phyloP scores from a whole-genome alignment of 2,329 filamentous ascomycete genomes.

The Akanthomyces muscarius region DNA sequence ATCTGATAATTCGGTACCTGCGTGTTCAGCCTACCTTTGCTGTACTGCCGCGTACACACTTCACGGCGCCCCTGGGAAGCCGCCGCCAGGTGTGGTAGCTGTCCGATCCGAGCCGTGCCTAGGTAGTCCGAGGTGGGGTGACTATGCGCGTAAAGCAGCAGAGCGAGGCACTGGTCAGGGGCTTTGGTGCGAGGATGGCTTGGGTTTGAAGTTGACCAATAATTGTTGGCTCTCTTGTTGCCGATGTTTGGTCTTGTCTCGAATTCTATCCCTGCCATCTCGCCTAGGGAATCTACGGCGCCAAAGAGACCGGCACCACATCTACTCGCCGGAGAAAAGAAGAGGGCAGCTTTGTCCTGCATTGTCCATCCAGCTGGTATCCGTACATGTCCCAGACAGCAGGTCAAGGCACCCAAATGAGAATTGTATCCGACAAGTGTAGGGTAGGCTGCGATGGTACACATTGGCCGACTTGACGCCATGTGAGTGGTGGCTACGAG shows the following conservation, averaged over 20 bases:
- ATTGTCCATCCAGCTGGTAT: too few relatives aligned
- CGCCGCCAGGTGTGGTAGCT: not conserved
- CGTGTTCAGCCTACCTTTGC: not conserved
- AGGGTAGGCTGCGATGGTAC: not conserved
- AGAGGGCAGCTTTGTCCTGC: too few relatives aligned
- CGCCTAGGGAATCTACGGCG: not conserved
- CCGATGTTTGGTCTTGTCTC: too few relatives aligned
- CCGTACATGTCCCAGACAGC: too few relatives aligned
- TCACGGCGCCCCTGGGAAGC: too few relatives aligned
- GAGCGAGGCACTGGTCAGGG: not conserved
- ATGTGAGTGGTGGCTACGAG: not conserved
- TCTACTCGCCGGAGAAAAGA: too few relatives aligned
- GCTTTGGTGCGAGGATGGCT: not conserved
- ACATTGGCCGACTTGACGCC: not conserved
- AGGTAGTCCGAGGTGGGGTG: slow-evolving; percentile 7
- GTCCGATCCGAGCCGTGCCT: slow-evolving; percentile 6
- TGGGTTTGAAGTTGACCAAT: not conserved
- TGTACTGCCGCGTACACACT: not conserved
- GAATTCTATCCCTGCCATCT: not conserved
- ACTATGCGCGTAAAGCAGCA: slow-evolving; percentile 6
- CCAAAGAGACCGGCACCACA: too few relatives aligned
- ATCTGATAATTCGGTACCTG: slow-evolving; percentile 14
- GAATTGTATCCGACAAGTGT: not conserved
- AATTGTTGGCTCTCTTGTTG: not conserved
- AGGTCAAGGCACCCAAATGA: too few relatives aligned